Percentiles rank a stretch among this genome's conserved stretches.
These are phyloP conservation scores for Ceratobasidium sp. DNA, from an alignment of 1,284 basidiomycete species.

Conservation along the genomic window DNA sequence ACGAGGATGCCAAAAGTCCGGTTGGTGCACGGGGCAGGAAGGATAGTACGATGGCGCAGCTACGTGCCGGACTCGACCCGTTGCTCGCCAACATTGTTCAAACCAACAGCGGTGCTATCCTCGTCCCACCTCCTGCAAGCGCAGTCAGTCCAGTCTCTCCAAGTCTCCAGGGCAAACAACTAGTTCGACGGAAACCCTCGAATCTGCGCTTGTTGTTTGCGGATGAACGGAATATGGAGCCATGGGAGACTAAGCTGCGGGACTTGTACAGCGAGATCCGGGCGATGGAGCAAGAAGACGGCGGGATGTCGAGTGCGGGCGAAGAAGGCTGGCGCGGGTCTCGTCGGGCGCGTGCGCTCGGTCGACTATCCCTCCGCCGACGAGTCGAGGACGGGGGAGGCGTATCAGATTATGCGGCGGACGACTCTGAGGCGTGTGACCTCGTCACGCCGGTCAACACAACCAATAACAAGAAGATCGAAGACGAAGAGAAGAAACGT, in stretches of 20 bases:
- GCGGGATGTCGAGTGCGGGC: conserved; percentile 32
- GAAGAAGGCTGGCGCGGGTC: conserved; percentile 17
- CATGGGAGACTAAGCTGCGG: conserved; percentile 38
- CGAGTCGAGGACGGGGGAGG: background rate
- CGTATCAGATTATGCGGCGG: conserved; percentile 35
- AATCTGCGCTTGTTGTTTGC: conserved; percentile 22
- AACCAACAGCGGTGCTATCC: background rate
- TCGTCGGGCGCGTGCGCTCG: conserved; percentile 24
- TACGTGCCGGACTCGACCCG: conserved; percentile 32
- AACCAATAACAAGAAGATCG: background rate
- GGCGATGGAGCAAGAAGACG: conserved; percentile 16
- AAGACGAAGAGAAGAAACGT: conserved; percentile 10
- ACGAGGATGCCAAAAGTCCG: conserved; percentile 21
- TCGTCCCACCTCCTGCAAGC: background rate
- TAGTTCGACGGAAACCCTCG: conserved; percentile 15
- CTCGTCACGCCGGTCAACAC: background rate
- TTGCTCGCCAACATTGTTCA: conserved; percentile 16
- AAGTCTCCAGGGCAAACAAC: no score
- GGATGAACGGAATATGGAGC: conserved; percentile 26
- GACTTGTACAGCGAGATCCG: conserved; percentile 38
- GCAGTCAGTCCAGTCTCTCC: no score
- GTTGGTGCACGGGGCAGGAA: background rate
- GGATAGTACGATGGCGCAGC: conserved; percentile 40
- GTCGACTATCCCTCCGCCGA: conserved; percentile 2
- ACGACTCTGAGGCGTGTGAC: conserved; percentile 29